Percentiles rank a stretch among this genome's conserved stretches.
Conservation (phyloP, 176 grass and related monocot genomes). For the Raddia distichophylla region DNA sequence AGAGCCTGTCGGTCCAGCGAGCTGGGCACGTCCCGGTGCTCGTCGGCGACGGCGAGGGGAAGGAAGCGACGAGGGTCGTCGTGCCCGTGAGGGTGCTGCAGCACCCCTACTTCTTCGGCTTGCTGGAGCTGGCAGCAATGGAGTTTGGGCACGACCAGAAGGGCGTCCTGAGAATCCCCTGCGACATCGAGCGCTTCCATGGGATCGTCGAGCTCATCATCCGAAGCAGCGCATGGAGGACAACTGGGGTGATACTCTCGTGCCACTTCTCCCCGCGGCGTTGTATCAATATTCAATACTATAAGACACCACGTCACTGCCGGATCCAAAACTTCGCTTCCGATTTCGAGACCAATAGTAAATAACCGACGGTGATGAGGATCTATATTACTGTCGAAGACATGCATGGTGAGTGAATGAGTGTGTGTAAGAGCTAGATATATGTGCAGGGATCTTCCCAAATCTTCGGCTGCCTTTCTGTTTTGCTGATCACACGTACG, state of each 20-base stretch:
- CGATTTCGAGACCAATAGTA: no score
- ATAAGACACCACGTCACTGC: no score
- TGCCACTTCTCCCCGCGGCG: not conserved
- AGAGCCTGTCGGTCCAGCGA: conserved; percentile 22
- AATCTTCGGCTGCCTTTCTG: not conserved
- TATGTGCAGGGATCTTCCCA: not conserved
- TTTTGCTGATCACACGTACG: not conserved
- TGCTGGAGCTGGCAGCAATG: conserved; percentile 57
- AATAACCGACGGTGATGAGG: no score
- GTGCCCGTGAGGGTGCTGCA: conserved; percentile 46
- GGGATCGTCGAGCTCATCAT: conserved; percentile 43
- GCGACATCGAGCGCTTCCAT: conserved; percentile 37
- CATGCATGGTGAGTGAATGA: no score
- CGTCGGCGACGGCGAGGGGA: conserved; percentile 39
- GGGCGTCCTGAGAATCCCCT: conserved; percentile 59
- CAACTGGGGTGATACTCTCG: not conserved
- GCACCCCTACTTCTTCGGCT: conserved; percentile 43
- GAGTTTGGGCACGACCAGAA: conserved; percentile 63
- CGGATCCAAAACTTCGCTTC: no score
- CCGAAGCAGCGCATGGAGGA: conserved; percentile 6
- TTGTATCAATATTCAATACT: not conserved
- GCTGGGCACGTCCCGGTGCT: conserved; percentile 47
- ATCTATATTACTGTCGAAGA: no score
- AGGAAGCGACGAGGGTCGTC: conserved; percentile 17
- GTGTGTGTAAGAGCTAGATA: no score